Conservation (phyloP, 495 filamentous ascomycete genomes). For the Hypoxylon lienhwacheense region DNA sequence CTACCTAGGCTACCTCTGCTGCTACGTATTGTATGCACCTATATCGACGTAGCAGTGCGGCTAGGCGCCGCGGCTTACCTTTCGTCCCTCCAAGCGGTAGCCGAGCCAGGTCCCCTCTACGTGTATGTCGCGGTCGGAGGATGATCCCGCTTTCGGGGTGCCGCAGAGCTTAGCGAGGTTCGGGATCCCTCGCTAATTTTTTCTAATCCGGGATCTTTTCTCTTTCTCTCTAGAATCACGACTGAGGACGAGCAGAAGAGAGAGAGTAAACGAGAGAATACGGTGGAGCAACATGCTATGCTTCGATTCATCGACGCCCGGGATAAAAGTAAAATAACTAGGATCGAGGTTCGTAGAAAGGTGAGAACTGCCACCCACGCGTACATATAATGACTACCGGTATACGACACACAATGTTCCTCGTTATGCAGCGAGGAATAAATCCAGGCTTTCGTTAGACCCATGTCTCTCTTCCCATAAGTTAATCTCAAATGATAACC, state of each 20-base stretch:
- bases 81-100: constrained; percentile 24
- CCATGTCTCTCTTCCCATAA: constrained; percentile 6
- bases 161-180: constrained; percentile 26
- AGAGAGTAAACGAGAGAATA: not conserved
- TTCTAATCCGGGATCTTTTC: not conserved
- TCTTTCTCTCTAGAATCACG: no score
- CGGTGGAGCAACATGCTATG: constrained; percentile 6
- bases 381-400: constrained; percentile 25
- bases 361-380: not conserved
- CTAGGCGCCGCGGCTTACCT: constrained; percentile 25
- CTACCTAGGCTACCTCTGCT: no score
- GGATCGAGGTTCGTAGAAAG: constrained; percentile 8
- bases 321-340: constrained; percentile 3
- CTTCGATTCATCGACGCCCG: constrained; percentile 13
- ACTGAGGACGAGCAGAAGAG: not conserved
- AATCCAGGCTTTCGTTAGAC: no score
- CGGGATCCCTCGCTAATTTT: constrained; percentile 4
- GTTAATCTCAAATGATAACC: constrained; percentile 3
- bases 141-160: constrained; percentile 17
- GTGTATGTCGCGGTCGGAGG: constrained; percentile 12
- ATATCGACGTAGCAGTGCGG: constrained; percentile 15
- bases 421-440: no score
- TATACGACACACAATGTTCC: no score
- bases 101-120: constrained; percentile 17
- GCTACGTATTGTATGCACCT: no score